Evolutionary conservation across 306 rosid species (phyloP), one percentile per base, ranked within the genome.

Genomic region (Rosa multiflora): DNA sequence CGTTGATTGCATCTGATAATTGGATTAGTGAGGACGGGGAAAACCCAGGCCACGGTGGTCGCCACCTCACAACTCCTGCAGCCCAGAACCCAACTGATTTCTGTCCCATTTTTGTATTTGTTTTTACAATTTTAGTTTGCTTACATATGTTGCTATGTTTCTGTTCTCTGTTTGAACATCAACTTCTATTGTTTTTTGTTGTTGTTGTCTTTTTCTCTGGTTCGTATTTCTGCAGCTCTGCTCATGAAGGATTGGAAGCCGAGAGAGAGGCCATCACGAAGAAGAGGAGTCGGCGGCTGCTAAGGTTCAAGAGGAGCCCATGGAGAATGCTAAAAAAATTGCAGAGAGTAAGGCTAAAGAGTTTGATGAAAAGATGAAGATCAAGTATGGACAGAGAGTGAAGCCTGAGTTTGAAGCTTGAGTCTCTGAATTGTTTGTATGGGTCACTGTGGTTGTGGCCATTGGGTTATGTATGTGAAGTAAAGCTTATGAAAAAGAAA

Each of bases 401-500:
- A 91, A 89, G 84, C 88, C 91, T 78, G 96, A 93, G 68, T 90
- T 87, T 82, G 90, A 89, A 80, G 91, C 86, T 42, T 88, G 52
- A 43, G 46, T 11, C 14, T 10, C 29, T 43, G 10, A 69, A 15
- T 11, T 40, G 6, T 40, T 10, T 39, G 63, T 46, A 15, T 20
- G 59, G 32, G 44, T 76, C 84, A 76, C 84, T 70, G 4, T 49
- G 52, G 68, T 58, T 81, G 80, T 72, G 82, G 82, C 78, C 64
- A 49, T 7, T 18, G 72, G 23, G 69, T n/a, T 63, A 5, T 67
- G 59, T 17, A 35, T 20, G 64, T 66, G 5, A 56, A 49, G 64
- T 53, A 23, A 49, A 75, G 58, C 70, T 59, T 52, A 43, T 63
- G 78, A 1, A 29, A 29, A 29, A 29, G 1, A 29, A 29, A 29